These are phyloP conservation scores for Trichosporon asahii DNA, from an alignment of 1,284 basidiomycete species.

Conservation along the genomic window DNA sequence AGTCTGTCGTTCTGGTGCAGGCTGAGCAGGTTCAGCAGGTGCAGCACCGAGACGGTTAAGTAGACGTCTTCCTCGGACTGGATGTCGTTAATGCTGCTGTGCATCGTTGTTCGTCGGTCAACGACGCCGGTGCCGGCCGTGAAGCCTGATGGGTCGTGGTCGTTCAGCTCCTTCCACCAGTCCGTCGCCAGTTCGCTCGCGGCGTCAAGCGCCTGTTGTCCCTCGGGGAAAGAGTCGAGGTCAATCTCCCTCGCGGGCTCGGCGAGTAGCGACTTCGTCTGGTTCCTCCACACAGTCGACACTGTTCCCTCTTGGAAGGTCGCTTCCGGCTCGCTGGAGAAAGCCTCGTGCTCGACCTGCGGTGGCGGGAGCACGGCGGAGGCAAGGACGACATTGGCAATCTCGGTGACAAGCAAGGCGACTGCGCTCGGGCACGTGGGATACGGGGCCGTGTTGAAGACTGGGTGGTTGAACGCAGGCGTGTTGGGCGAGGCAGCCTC, in stretches of 20 bases:
- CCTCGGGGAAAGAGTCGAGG: slow-evolving; percentile 17
- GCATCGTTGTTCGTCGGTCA: slow-evolving; percentile 13
- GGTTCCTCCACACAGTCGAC: slow-evolving; percentile 27
- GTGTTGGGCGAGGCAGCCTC: slow-evolving; percentile 21
- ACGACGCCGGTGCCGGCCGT: background rate
- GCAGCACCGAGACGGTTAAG: slow-evolving; percentile 51
- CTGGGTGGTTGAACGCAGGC: slow-evolving; percentile 14
- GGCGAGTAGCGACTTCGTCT: slow-evolving; percentile 31
- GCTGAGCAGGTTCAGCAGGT: slow-evolving; percentile 80
- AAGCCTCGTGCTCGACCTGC: slow-evolving; percentile 24
- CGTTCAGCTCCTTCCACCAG: slow-evolving; percentile 45
- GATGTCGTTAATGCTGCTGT: slow-evolving; percentile 28
- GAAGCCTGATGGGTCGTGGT: slow-evolving; percentile 14
- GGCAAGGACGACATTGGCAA: slow-evolving; percentile 39
- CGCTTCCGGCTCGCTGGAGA: slow-evolving; percentile 23
- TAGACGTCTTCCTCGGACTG: slow-evolving; percentile 45
- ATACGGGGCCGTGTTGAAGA: slow-evolving; percentile 35
- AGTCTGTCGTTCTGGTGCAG: slow-evolving; percentile 70
- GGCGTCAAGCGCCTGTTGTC: slow-evolving; percentile 25
- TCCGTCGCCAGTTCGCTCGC: slow-evolving; percentile 28
- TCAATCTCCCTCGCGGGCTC: slow-evolving; percentile 19
- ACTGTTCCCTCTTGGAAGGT: slow-evolving; percentile 1
- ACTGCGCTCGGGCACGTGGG: slow-evolving; percentile 35
- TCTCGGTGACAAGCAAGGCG: slow-evolving; percentile 39
- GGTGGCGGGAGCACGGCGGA: slow-evolving; percentile 30